Conservation (phyloP, 2,329 filamentous ascomycete genomes). For the Phialocephala sp. region DNA sequence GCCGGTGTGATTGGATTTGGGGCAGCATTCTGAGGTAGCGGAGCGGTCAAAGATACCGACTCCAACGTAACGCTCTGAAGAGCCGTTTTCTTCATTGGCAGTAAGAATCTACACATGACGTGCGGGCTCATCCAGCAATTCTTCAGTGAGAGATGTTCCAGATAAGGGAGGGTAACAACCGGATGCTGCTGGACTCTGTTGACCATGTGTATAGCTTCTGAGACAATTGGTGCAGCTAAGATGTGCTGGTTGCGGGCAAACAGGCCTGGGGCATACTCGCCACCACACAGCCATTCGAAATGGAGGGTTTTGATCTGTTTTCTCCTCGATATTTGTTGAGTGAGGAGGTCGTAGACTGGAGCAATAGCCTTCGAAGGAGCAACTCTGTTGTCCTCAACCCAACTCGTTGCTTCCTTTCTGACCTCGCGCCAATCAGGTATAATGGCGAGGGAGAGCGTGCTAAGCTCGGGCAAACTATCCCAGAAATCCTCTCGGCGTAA, state of each 20-base stretch:
- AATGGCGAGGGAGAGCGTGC: slow-evolving; percentile 62
- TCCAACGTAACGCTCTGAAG: slow-evolving; percentile 63
- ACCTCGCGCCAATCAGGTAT: slow-evolving; percentile 71
- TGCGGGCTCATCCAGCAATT: slow-evolving; percentile 73
- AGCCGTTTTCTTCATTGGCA: slow-evolving; percentile 51
- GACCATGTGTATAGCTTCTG: slow-evolving; percentile 43
- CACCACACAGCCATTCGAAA: slow-evolving; percentile 71
- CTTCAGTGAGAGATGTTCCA: slow-evolving; percentile 65
- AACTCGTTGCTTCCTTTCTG: slow-evolving; percentile 55
- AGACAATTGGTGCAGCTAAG: slow-evolving; percentile 62
- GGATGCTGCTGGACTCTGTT: slow-evolving; percentile 32
- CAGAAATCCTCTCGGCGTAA: slow-evolving; percentile 66
- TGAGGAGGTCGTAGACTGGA: slow-evolving; percentile 59
- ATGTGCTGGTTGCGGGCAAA: slow-evolving; percentile 66
- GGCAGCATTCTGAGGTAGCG: slow-evolving; percentile 40
- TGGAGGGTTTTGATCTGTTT: slow-evolving; percentile 61
- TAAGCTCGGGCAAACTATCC: slow-evolving; percentile 59
- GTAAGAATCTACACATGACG: slow-evolving; percentile 58
- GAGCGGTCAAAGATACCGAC: slow-evolving; percentile 67
- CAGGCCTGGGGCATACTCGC: slow-evolving; percentile 67
- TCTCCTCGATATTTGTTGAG: slow-evolving; percentile 53
- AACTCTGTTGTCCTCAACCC: slow-evolving; percentile 54
- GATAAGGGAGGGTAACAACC: slow-evolving; percentile 58
- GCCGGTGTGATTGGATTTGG: slow-evolving; percentile 28
- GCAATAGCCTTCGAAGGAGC: slow-evolving; percentile 57